Conservation (phyloP, 169 alveolate species). For the Plasmodium reichenowi region DNA sequence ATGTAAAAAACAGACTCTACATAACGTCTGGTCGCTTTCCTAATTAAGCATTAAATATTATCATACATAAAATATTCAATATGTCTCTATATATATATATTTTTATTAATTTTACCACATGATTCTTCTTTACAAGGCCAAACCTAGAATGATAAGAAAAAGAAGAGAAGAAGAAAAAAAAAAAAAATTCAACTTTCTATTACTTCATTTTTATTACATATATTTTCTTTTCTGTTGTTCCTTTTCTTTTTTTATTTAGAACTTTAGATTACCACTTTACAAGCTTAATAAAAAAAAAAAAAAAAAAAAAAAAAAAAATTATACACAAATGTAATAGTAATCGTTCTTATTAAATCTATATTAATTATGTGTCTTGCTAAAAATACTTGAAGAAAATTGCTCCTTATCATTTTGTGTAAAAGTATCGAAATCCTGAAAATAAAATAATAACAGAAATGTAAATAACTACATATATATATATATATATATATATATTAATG, state of each 20-base stretch:
- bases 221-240: neutral
- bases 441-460: neutral
- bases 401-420: conserved; percentile 65
- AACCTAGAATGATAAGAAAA: conserved; percentile 16
- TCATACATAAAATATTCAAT: conserved; percentile 12
- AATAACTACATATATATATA: neutral
- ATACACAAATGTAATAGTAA: neutral
- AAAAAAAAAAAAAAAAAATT: conserved; percentile 6
- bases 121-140: conserved; percentile 73
- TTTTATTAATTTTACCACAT: conserved; percentile 28
- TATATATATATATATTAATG: neutral
- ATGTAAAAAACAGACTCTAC: too few species aligned
- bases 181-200: neutral
- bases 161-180: too few species aligned
- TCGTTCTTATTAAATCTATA: neutral
- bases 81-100: conserved; percentile 2
- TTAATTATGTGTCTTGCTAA: neutral
- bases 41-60: conserved; percentile 26
- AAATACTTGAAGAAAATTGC: conserved; percentile 67
- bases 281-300: conserved; percentile 24
- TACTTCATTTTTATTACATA: neutral
- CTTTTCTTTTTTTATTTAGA: neutral
- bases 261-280: conserved; percentile 47
- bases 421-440: conserved; percentile 61
- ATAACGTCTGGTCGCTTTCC: too few species aligned